These are phyloP conservation scores for Sporothrix pseudoabietina DNA, from an alignment of 2,329 filamentous ascomycete genomes.

Conservation along the genomic window DNA sequence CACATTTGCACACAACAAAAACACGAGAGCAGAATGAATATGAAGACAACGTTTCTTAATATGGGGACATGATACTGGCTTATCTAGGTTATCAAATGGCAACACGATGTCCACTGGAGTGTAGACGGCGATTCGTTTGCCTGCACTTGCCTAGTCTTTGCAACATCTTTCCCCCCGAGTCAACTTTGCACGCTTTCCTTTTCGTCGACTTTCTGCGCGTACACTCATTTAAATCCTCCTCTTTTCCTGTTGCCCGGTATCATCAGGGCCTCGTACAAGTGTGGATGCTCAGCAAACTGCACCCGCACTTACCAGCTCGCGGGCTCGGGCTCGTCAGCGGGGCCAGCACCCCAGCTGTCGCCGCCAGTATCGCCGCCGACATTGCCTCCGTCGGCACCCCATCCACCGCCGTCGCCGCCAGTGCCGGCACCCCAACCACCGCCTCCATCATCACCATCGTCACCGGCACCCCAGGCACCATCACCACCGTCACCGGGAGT, in stretches of 20 bases:
- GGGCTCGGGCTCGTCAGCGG: not conserved
- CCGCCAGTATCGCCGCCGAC: not conserved
- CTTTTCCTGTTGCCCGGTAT: not conserved
- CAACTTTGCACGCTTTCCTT: not conserved
- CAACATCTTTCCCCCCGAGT: not conserved
- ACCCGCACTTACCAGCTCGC: not conserved
- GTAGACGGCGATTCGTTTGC: not conserved
- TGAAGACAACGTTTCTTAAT: not conserved
- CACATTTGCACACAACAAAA: not conserved
- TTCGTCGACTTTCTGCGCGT: not conserved
- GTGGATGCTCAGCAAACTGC: not conserved
- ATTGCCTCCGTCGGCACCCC: not conserved
- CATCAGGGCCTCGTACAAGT: no score
- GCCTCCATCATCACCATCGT: slow-evolving; percentile 15
- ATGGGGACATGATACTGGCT: not conserved
- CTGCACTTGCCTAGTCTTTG: not conserved
- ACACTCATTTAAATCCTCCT: no score
- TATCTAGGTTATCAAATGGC: slow-evolving; percentile 13
- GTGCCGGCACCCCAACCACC: slow-evolving; percentile 28
- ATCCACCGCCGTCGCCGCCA: not conserved
- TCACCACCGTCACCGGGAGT: slow-evolving; percentile 31
- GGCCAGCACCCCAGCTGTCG: not conserved
- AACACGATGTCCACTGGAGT: not conserved
- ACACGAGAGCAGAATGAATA: no score
- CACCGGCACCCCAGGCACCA: slow-evolving; percentile 38